These are phyloP conservation scores for Wallacemonas sp. DNA, from an alignment of 208 protist species.

Conservation along the genomic window DNA sequence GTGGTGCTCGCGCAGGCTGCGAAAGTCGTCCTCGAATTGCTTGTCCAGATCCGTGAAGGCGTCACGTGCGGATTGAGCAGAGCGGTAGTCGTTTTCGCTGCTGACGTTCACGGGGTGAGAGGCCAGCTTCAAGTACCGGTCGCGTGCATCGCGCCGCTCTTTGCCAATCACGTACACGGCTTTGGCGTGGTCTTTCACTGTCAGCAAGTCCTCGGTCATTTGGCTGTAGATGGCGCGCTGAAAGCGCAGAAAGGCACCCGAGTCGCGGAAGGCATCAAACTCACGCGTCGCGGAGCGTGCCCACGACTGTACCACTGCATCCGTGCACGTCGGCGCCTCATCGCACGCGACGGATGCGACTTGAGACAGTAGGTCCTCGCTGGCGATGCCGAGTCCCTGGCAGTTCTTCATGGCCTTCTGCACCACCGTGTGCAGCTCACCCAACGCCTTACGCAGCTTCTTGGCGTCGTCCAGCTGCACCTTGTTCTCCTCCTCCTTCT, in stretches of 20 bases:
- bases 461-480: not conserved
- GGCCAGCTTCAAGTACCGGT: not conserved
- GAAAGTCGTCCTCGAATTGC: conserved; percentile 1
- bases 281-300: not conserved
- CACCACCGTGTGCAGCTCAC: not conserved
- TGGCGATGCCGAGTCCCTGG: not conserved
- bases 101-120: conserved; percentile 1
- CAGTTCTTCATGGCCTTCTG: conserved; percentile 2
- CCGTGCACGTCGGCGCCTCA: not conserved
- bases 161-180: conserved; percentile 2
- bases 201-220: not conserved
- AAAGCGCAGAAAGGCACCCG: not conserved
- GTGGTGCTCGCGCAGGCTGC: conserved; percentile 3
- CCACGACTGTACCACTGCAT: not conserved
- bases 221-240: not conserved
- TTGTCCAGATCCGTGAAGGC: not conserved
- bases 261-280: conserved; percentile 5
- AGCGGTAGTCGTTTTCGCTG: not conserved
- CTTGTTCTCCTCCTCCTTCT: conserved; percentile 4
- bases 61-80: not conserved
- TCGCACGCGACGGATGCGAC: not conserved
- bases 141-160: conserved; percentile 4
- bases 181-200: conserved; percentile 6
- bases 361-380: not conserved
- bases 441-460: conserved; percentile 6